Conservation (phyloP, 805 yeast genomes). For the Suhomyces vadensis region DNA sequence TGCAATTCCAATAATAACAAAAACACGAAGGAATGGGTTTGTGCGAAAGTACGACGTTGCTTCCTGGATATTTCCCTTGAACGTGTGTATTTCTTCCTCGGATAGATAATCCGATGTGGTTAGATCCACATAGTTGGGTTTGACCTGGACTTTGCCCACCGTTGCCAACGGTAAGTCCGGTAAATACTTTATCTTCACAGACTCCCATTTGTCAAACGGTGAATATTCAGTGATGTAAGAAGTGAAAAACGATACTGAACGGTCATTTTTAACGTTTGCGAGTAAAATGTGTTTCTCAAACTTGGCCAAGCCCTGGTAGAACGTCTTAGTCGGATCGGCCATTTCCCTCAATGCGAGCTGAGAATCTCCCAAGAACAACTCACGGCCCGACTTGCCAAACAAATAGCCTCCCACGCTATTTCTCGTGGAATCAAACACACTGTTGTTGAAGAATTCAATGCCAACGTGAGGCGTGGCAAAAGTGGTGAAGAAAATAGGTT, state of each 20-base stretch:
- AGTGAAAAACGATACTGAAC: slow-evolving; percentile 87
- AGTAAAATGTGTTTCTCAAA: slow-evolving; percentile 61
- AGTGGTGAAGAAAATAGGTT: slow-evolving; percentile 41
- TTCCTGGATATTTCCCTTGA: slow-evolving; percentile 35
- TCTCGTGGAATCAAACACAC: slow-evolving; percentile 33
- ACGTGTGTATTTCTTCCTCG: slow-evolving; percentile 13
- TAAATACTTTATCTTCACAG: slow-evolving; percentile 48
- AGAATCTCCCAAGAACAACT: slow-evolving; percentile 39
- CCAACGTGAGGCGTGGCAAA: slow-evolving; percentile 50
- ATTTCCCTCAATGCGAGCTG: slow-evolving; percentile 50
- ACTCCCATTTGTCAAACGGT: slow-evolving; percentile 66
- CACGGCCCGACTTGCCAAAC: slow-evolving; percentile 39
- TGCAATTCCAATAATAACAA: slow-evolving; percentile 26
- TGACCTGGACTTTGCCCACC: slow-evolving; percentile 38
- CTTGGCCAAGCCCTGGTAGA: slow-evolving; percentile 51
- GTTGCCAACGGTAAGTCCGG: slow-evolving; percentile 43
- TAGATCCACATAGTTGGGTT: slow-evolving; percentile 57
- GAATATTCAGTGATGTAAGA: slow-evolving; percentile 70
- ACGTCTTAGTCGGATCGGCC: slow-evolving; percentile 54
- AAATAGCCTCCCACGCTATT: slow-evolving; percentile 34
- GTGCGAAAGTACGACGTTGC: slow-evolving; percentile 37
- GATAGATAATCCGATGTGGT: slow-evolving; percentile 24
- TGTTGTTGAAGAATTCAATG: slow-evolving; percentile 35
- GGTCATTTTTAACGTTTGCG: slow-evolving; percentile 78
- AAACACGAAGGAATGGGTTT: slow-evolving; percentile 24